phyloP scores from a whole-genome alignment of 2,329 filamentous ascomycete species.

The Biscogniauxia mediterranea region DNA sequence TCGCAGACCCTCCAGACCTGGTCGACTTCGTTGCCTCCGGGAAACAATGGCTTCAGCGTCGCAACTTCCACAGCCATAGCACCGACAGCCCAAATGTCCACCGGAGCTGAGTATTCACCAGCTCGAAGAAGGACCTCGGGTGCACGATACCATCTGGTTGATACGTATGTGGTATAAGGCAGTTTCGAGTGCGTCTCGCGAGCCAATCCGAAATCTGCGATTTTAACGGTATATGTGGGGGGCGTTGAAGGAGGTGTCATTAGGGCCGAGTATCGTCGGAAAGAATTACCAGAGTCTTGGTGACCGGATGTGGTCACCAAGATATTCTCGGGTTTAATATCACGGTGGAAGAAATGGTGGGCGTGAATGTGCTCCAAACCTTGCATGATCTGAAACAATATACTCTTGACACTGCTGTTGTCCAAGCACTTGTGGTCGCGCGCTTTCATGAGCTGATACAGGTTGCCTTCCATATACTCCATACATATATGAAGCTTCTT shows the following conservation, averaged over 20 bases:
- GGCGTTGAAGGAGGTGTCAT: slow-evolving; percentile 95
- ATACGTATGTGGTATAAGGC: slow-evolving; percentile 97
- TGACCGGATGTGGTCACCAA: slow-evolving; percentile 88
- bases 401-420: slow-evolving; percentile 90
- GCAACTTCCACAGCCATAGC: slow-evolving; percentile 99
- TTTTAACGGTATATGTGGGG: slow-evolving; percentile 92
- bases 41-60: slow-evolving; percentile 93
- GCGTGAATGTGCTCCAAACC: slow-evolving; percentile 97
- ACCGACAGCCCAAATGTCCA: slow-evolving; percentile 97
- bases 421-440: slow-evolving; percentile 94
- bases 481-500: slow-evolving; percentile 97
- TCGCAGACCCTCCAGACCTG: slow-evolving; percentile 99
- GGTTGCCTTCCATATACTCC: slow-evolving; percentile 99
- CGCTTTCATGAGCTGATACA: slow-evolving; percentile 98
- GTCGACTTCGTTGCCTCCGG: slow-evolving; percentile 96
- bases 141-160: slow-evolving; percentile 95
- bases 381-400: slow-evolving; percentile 93
- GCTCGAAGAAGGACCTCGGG: slow-evolving; percentile 92
- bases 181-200: slow-evolving; percentile 94
- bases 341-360: slow-evolving; percentile 96
- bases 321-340: slow-evolving; percentile 99
- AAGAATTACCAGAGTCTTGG: slow-evolving; percentile 78
- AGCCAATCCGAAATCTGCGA: slow-evolving; percentile 97
- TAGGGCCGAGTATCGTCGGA: slow-evolving; percentile 87
- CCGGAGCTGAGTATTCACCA: slow-evolving; percentile 94